Percentiles rank a stretch among this genome's conserved stretches.
phyloP scores from a whole-genome alignment of 2,329 filamentous ascomycete species.

The Phialophora tarda region DNA sequence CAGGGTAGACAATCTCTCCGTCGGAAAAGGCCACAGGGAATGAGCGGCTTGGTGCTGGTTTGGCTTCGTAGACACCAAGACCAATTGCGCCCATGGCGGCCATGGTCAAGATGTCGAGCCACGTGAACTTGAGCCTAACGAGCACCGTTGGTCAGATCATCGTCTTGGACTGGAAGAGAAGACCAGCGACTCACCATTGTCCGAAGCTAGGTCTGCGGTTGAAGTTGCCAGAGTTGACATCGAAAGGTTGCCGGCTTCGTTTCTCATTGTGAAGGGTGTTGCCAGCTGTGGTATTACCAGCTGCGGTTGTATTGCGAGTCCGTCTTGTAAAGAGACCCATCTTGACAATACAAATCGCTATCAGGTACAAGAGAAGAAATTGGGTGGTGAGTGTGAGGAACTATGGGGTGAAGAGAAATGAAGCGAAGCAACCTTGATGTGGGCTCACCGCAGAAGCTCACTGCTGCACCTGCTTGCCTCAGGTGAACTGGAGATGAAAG shows the following conservation, averaged over 20 bases:
- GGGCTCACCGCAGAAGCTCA: slow-evolving; percentile 11
- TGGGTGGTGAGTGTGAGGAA: neutral
- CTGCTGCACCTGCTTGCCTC: slow-evolving; percentile 10
- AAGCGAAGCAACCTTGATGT: neutral
- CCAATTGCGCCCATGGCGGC: slow-evolving; percentile 67
- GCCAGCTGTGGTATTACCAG: slow-evolving; percentile 19
- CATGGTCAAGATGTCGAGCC: slow-evolving; percentile 73
- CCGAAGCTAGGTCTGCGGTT: slow-evolving; percentile 65
- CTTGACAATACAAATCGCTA: slow-evolving; percentile 10
- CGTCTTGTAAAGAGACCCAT: slow-evolving; percentile 35
- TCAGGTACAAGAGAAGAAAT: slow-evolving; percentile 3
- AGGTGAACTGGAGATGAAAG: neutral
- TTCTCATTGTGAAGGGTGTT: slow-evolving; percentile 11
- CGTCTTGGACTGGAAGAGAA: neutral
- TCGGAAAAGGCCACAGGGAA: slow-evolving; percentile 71
- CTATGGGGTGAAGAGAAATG: neutral
- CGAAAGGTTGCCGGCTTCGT: slow-evolving; percentile 27
- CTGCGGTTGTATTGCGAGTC: slow-evolving; percentile 11
- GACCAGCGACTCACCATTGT: slow-evolving; percentile 60
- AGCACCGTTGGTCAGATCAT: neutral
- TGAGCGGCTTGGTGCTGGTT: slow-evolving; percentile 70
- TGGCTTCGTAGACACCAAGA: slow-evolving; percentile 64
- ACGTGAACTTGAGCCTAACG: slow-evolving; percentile 57
- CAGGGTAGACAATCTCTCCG: slow-evolving; percentile 70
- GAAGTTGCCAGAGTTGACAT: slow-evolving; percentile 49